A percentile compares a stretch with the other conserved stretches of the same genome.
Conservation (phyloP, 257 asterid genomes). For the Solanum pimpinellifolium region DNA sequence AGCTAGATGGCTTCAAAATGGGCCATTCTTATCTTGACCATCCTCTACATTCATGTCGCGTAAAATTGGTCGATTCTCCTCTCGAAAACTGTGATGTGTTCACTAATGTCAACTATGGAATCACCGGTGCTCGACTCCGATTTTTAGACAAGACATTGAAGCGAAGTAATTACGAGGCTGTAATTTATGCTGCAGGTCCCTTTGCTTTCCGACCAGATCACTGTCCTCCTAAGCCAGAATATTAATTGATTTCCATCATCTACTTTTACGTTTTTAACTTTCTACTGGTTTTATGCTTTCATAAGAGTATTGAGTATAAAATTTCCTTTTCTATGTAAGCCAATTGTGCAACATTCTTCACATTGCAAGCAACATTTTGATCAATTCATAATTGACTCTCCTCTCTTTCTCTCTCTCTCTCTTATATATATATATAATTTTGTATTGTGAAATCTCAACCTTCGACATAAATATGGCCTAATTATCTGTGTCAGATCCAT, state of each 20-base stretch:
- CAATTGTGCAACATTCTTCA: not conserved
- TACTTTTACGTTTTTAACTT: not conserved
- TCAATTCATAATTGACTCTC: not conserved
- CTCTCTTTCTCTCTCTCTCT: not conserved
- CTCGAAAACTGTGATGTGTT: constrained; percentile 35
- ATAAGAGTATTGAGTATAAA: not conserved
- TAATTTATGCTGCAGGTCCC: constrained; percentile 60
- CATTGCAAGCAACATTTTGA: not conserved
- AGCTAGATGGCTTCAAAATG: constrained; percentile 71
- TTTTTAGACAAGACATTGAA: constrained; percentile 46
- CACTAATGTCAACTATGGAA: constrained; percentile 68
- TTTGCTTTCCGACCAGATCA: constrained; percentile 70
- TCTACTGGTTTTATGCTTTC: not conserved
- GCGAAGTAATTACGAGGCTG: constrained; percentile 44
- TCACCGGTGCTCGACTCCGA: constrained; percentile 58
- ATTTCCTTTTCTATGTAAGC: not conserved
- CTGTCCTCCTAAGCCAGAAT: constrained; percentile 37
- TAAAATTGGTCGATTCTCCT: constrained; percentile 66
- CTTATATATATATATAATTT: not conserved
- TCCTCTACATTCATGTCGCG: constrained; percentile 78
- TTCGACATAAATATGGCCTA: not conserved
- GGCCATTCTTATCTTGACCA: constrained; percentile 64
- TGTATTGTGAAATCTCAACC: not conserved
- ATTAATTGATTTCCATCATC: not conserved
- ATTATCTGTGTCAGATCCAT: not conserved